A percentile compares a stretch with the other conserved stretches of the same genome.
These are phyloP conservation scores for Lecanicillium sp. DNA, from an alignment of 2,329 filamentous ascomycete species.

Conservation along the genomic window DNA sequence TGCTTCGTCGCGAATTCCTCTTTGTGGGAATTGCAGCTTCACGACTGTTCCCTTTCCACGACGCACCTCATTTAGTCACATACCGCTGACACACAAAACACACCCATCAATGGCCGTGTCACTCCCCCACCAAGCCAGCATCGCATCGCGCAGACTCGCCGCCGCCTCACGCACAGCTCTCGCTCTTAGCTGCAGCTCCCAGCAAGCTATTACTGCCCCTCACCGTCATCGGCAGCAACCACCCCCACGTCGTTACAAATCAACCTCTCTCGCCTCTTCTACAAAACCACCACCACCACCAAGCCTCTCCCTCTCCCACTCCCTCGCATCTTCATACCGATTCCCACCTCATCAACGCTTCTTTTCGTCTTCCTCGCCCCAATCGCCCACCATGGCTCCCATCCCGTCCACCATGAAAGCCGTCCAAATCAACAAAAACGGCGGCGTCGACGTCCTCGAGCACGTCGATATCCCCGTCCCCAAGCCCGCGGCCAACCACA, in stretches of 20 bases:
- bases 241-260: not conserved
- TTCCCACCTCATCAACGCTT: not conserved
- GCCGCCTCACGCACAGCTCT: no score
- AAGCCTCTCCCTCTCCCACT: not conserved
- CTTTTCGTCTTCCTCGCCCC: not conserved
- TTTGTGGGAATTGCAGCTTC: no score
- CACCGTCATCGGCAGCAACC: not conserved
- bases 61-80: no score
- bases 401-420: conserved; percentile 66
- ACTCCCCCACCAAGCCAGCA: no score
- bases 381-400: conserved; percentile 55
- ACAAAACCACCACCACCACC: not conserved
- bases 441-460: conserved; percentile 64
- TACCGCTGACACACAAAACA: no score
- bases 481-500: conserved; percentile 55
- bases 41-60: no score
- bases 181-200: no score
- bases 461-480: conserved; percentile 66
- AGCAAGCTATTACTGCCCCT: no score
- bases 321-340: not conserved
- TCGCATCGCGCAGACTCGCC: no score
- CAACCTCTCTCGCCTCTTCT: not conserved
- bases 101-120: no score
- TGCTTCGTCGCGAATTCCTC: no score
- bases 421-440: conserved; percentile 53